Evolutionary conservation across 2,329 filamentous ascomycete species (phyloP), one percentile per base, ranked within the genome.

Genomic region (Aspergillus texensis): DNA sequence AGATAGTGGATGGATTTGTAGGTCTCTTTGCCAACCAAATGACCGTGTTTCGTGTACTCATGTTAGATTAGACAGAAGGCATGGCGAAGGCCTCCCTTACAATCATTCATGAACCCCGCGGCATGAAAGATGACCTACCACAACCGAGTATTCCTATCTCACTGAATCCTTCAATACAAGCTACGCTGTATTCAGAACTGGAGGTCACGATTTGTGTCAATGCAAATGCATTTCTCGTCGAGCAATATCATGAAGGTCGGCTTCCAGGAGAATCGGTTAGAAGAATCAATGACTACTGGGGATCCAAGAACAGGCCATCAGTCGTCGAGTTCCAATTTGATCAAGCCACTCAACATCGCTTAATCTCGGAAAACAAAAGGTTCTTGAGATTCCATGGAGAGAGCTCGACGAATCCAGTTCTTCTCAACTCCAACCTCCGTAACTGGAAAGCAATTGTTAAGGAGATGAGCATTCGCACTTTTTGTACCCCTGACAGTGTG

Each of bases 251-350:
- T 36, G 69, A 76, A 24, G 74, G 75, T 4, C 77, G 77, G 32
- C 72, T 83, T 48, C 76, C 75, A 1, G 65, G 70, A 6, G 76
- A 79, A 19, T 80, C 79, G 5, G 72, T 83, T 60, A 70, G 69
- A 26, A 79, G 76, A 58, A 63, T 80, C 43, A 75, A 70, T 52
- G 71, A 73, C 34, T 73, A 70, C 63, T 83, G 83, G 83, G 74
- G 72, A 36, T 75, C 76, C 1, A 83, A 82, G 62, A 82, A 83
- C 56, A 74, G 82, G 12, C 79, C 81, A 19, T 76, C 78, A 46
- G 82, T 85, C 26, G 74, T 79, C 10, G 81, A 85, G 63, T 86
- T 86, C 68, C 79, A 81, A 65, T 86, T 83, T 67, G 83, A 85
- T 68, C 81, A 84, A 70, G 71, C 72, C 24, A 85, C 82, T 10